Evolutionary conservation across 2,329 filamentous ascomycete species (phyloP).

Genomic region (Gaeumannomyces tritici): DNA sequence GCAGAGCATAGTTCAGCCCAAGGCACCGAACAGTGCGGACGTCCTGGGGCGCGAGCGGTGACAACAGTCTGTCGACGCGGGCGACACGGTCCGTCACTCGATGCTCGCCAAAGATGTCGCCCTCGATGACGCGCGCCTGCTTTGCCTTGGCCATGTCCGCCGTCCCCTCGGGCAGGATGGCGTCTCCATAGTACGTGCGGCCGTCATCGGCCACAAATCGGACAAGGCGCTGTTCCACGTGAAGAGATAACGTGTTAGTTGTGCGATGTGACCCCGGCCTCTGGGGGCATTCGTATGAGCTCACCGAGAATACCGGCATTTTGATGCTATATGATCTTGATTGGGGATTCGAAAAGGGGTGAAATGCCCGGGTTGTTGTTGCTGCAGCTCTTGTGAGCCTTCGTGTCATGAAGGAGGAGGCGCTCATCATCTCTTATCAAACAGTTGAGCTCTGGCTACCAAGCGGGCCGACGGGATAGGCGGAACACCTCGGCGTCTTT

Average conservation of each 20-base stretch:
- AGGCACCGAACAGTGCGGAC: too few relatives aligned
- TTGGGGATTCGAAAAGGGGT: background rate
- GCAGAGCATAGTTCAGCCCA: too few relatives aligned
- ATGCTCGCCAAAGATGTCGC: conserved; percentile 57
- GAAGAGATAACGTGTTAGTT: background rate
- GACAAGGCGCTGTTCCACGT: conserved; percentile 58
- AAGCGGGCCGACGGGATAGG: too few relatives aligned
- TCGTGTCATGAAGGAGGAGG: too few relatives aligned
- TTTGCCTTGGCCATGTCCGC: conserved; percentile 51
- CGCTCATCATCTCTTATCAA: too few relatives aligned
- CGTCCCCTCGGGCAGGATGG: conserved; percentile 52
- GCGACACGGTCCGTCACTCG: conserved; percentile 53
- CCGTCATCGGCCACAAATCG: conserved; percentile 66
- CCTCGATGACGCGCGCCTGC: conserved; percentile 52
- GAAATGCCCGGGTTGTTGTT: too few relatives aligned
- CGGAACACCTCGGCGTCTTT: too few relatives aligned
- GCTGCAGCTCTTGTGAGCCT: too few relatives aligned
- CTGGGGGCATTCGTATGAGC: background rate
- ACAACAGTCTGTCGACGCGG: conserved; percentile 29
- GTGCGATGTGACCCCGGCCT: background rate
- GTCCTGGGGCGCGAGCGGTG: too few relatives aligned
- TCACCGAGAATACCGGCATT: conserved; percentile 15
- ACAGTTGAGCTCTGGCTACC: too few relatives aligned
- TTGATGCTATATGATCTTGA: background rate
- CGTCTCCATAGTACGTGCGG: conserved; percentile 63